Evolutionary conservation across 2,329 filamentous ascomycete species (phyloP).

Genomic region (Scedosporium apiospermum): DNA sequence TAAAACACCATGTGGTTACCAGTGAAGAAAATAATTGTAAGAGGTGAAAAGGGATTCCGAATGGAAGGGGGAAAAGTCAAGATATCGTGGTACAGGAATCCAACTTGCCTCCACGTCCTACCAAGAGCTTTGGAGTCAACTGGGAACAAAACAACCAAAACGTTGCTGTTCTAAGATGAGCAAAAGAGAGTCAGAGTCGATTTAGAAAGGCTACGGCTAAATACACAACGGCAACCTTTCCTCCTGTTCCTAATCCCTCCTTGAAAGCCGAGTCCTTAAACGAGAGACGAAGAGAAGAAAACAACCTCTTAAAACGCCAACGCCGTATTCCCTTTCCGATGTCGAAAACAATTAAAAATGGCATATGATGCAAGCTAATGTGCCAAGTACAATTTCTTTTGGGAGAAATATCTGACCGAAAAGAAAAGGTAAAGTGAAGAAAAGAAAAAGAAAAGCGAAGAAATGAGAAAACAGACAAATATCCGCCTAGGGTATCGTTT

Average conservation of each 20-base stretch:
- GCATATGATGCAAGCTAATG: neutral
- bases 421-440: constrained; percentile 9
- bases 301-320: too few species aligned
- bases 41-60: too few species aligned
- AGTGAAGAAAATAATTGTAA: too few species aligned
- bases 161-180: neutral
- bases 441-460: constrained; percentile 7
- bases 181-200: neutral
- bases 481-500: constrained; percentile 1
- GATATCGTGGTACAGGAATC: too few species aligned
- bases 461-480: neutral
- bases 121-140: neutral
- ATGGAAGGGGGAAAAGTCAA: too few species aligned
- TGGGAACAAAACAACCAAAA: neutral
- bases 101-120: neutral
- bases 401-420: too few species aligned
- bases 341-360: neutral
- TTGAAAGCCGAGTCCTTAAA: neutral
- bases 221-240: neutral
- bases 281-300: too few species aligned
- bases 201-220: neutral
- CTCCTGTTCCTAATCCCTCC: too few species aligned
- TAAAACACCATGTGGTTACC: too few species aligned
- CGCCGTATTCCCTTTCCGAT: neutral
- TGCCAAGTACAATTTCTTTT: too few species aligned